Evolutionary conservation across 345 rosid species (phyloP).

Genomic region (Theobroma cacao): DNA sequence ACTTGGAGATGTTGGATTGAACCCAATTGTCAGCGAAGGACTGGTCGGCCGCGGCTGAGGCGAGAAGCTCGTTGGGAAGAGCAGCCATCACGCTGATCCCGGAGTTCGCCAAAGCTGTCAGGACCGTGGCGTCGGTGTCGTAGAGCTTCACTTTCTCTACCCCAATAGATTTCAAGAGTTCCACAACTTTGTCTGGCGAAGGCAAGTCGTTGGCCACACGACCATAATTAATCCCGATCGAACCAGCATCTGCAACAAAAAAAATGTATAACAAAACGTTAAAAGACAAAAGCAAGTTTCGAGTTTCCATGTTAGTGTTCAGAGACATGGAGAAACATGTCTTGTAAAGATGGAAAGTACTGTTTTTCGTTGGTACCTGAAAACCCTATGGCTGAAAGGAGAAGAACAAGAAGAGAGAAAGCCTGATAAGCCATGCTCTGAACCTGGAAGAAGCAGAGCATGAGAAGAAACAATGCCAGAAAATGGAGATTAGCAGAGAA

Average conservation of each 20-base stretch:
- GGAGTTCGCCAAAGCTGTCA: conserved; percentile 65
- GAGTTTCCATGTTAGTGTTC: background rate
- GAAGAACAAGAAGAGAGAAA: conserved; percentile 24
- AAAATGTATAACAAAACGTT: no score
- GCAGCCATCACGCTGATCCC: conserved; percentile 64
- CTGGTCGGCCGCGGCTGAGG: conserved; percentile 66
- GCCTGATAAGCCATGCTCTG: conserved; percentile 28
- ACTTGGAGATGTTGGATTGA: conserved; percentile 49
- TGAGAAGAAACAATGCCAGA: background rate
- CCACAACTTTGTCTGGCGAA: conserved; percentile 60
- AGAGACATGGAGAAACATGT: background rate
- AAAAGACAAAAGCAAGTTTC: background rate
- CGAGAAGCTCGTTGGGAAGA: conserved; percentile 77
- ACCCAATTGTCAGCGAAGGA: conserved; percentile 83
- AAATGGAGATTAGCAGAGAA: background rate
- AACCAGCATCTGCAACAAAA: conserved; percentile 42
- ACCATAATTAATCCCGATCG: conserved; percentile 85
- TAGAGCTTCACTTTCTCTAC: conserved; percentile 59
- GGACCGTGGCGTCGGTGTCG: conserved; percentile 69
- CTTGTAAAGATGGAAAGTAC: no score
- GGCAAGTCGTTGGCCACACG: conserved; percentile 75
- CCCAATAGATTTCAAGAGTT: conserved; percentile 63
- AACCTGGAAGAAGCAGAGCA: conserved; percentile 1
- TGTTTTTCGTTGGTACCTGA: no score
- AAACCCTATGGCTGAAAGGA: conserved; percentile 17